Conservation (phyloP, 257 asterid species). For the Capsicum chinense region DNA sequence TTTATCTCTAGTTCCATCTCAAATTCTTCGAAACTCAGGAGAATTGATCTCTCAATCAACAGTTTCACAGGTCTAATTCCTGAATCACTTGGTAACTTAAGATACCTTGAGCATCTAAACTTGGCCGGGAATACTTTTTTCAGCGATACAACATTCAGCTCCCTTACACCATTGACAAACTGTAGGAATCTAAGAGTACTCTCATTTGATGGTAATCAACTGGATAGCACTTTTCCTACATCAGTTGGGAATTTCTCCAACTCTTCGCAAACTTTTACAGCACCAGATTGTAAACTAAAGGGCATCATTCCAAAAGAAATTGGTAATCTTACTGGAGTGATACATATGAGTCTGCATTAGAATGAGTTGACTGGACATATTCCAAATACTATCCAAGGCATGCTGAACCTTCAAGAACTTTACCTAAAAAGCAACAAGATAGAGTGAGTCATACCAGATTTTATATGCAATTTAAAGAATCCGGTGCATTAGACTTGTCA, state of each 20-base stretch:
- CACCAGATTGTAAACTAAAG: not conserved
- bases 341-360: not conserved
- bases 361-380: not conserved
- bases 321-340: not conserved
- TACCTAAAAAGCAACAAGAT: not conserved
- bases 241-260: not conserved
- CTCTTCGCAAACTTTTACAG: not conserved
- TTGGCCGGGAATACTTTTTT: not conserved
- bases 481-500: not conserved
- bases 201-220: fast-evolving
- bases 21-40: not conserved
- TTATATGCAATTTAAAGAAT: not conserved
- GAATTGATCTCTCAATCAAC: fast-evolving
- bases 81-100: not conserved
- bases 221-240: not conserved
- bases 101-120: not conserved
- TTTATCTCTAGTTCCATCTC: not conserved
- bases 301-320: not conserved
- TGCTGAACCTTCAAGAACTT: not conserved
- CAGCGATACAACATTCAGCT: not conserved
- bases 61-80: not conserved
- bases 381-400: not conserved
- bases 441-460: not conserved
- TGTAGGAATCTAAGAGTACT: not conserved
- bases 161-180: not conserved